Conservation (phyloP, 345 rosid species). For the Eucalyptus polyanthemos region DNA sequence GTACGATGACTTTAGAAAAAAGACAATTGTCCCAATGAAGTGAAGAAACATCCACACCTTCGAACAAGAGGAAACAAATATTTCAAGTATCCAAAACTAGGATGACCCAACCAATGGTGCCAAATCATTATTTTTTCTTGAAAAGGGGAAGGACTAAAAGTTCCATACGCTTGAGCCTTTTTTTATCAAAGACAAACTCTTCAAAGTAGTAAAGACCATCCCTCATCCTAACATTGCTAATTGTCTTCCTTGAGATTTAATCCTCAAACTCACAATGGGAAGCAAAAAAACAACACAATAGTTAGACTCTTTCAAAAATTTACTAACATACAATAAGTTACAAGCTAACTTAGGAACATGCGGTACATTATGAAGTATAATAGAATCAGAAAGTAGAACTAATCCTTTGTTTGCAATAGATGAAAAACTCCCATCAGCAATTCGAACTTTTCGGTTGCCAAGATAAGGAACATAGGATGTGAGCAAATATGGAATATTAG, state of each 20-base stretch:
- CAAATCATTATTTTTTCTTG: not conserved
- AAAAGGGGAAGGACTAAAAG: not conserved
- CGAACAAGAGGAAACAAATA: not conserved
- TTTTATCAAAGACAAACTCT: not conserved
- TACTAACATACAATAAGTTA: not conserved
- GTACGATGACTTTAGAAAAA: not conserved
- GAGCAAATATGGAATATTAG: not conserved
- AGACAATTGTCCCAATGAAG: not conserved
- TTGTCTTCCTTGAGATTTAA: not conserved
- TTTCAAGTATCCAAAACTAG: not conserved
- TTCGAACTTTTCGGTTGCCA: not conserved
- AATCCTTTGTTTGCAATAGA: not conserved
- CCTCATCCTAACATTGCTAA: not conserved
- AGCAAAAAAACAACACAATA: not conserved
- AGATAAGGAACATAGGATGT: not conserved
- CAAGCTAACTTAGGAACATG: not conserved
- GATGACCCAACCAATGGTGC: not conserved
- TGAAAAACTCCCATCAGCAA: not conserved
- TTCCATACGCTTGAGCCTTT: not conserved
- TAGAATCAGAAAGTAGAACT: not conserved
- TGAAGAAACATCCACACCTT: not conserved
- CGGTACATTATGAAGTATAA: not conserved
- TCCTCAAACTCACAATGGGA: not conserved
- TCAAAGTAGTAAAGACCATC: not conserved
- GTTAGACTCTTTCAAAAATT: not conserved